Evolutionary conservation across 441 rosid genomes (phyloP), one percentile per base, ranked within the genome.

Genomic region (Adansonia gregorii): DNA sequence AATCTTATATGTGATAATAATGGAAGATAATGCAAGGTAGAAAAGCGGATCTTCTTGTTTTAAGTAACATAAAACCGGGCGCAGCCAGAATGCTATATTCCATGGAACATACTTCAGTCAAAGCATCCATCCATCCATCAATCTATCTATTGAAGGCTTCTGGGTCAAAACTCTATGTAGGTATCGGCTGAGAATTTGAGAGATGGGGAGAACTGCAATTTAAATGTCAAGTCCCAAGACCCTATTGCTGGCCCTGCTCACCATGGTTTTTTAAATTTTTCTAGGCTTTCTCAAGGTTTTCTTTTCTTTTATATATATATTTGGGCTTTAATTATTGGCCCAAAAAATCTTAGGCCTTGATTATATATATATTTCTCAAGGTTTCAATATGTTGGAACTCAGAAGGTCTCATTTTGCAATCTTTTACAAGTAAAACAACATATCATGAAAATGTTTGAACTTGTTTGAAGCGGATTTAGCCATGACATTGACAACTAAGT

Each of bases 51-150:
- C 73, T 6, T 49, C 3, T 2, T 3, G 1, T 19, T 15, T 14
- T 2, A 61, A 11, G 24, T 3, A 39, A 39, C 12, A 65, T 0
- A 31, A 39, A 31, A 12, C 12, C 6, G 31, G 0, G 24, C 1
- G 58, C 17, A 68, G 10, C 9, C 58, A 27, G 12, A 67, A 45
- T 19, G 17, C 17, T 45, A 68, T 22, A 68, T 14, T 22, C 14
- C 77, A 61, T 6, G 58, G 61, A 46, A 22, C 59, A 48, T 27
- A 35, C 10, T 24, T 27, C 59, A 7, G 24, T 3, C 43, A 51
- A 27, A 1, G 35, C 19, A 14, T 9, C 98, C 94, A 93, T 22
- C 89, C 87, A 82, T 81, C 87, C 98, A 98, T 22, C 89, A 86
- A 82, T 81, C 87, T 97, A 98, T 93, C 64, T 94, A 97, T 78